Conservation (phyloP, 352 stramenopile genomes). For the Phytopythium oedochilum region DNA sequence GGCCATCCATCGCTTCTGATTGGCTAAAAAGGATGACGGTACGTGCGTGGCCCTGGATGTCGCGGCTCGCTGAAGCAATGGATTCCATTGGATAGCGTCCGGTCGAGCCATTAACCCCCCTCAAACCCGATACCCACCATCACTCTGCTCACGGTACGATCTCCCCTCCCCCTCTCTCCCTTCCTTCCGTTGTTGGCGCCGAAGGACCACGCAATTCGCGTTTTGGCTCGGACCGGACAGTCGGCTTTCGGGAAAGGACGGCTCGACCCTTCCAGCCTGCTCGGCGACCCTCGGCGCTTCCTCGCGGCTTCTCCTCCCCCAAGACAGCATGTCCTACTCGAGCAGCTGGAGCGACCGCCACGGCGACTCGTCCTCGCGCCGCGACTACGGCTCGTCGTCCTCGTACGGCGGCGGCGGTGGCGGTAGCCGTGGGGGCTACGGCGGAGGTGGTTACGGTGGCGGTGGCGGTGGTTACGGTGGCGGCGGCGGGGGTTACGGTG, state of each 20-base stretch:
- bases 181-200: background rate
- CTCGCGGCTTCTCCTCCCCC: conserved; percentile 3
- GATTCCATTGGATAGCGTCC: background rate
- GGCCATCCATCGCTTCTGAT: background rate
- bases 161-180: background rate
- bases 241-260: too few relatives aligned
- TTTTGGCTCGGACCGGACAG: background rate
- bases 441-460: conserved; percentile 24
- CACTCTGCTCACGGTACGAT: background rate
- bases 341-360: conserved; percentile 58
- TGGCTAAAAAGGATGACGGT: background rate
- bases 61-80: background rate
- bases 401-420: conserved; percentile 23
- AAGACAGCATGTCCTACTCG: conserved; percentile 14
- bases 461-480: conserved; percentile 21
- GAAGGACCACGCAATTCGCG: conserved; percentile 1
- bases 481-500: conserved; percentile 27
- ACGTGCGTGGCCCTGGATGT: conserved; percentile 4
- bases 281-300: too few relatives aligned
- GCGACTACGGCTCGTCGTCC: conserved; percentile 42
- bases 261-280: background rate
- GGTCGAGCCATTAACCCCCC: background rate
- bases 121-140: background rate
- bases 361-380: conserved; percentile 71
- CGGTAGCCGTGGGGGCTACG: conserved; percentile 24